Base-by-base conservation (phyloP, 805 yeast species). In the Ogataea parapolymorpha region DNA sequence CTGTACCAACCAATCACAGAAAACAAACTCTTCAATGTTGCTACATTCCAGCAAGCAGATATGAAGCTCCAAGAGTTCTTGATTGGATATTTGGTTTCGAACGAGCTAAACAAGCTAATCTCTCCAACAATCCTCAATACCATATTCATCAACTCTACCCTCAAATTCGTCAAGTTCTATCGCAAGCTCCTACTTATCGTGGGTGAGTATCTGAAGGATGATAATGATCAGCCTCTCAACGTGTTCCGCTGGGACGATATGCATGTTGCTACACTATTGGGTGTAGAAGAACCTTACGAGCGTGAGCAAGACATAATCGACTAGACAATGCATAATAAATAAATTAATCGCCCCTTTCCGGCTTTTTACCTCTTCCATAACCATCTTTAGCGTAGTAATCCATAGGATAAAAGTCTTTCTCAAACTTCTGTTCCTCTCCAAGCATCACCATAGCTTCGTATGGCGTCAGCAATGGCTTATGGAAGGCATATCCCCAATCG, bases 401-500 rank as follows among this genome's bases (percentile, higher is more conserved):
- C 99, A 93, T 93, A 8, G 97, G 97, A 58, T 93, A 93, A 42
- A 72, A 80, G 1, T 69, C 69, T 29, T 74, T 75, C 33, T 63
- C 67, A 77, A 93, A 85, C 63, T 68, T 72, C 26, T 66, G 66
- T 55, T 89, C 97, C 33, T 80, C 73, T 6, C 77, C 83, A 51
- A 93, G 62, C 74, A 89, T 75, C 5, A 90, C 95, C 87, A 86
- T 88, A 0, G 96, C 88, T 59, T 93, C 99, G 59, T 93, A 93
- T 0, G 99, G 99, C 0, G 99, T 91, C 43, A 93, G 65, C 31
- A 93, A 66, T 0, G 99, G 99, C 56, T 85, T 85, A 44, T 80
- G 80, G 58, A 93, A 93, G 0, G 99, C 99, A 61, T 93, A 93
- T 0, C 99, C 99, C 99, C 99, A 93, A 62, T 93, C 99, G 30